Base-by-base conservation (phyloP, 2,329 filamentous ascomycete genomes). In the Venturia effusa region DNA sequence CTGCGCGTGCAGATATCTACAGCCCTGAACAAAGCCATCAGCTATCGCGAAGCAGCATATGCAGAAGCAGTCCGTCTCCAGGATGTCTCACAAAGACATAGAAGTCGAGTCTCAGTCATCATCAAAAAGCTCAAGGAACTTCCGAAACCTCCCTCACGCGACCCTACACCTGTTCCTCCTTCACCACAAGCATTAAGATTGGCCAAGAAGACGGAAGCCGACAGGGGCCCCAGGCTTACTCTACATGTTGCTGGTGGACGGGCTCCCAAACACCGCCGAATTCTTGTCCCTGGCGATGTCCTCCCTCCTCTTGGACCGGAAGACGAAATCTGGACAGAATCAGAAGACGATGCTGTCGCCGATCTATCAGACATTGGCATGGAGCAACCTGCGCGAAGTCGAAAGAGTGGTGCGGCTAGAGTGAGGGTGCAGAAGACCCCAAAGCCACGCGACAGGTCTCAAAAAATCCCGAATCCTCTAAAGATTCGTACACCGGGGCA, bases 91-190 rank as follows among this genome's bases (percentile, higher is more conserved):
- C 78, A 84, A 70, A 80, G 81, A 68, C 81, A 84, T 70, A 79
- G 81, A 67, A 80, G 81, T 67, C 79, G 84, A 59, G 73, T 87
- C 60, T 80, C 79, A 61, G 80, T 81, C 64, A 86, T 88, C 69
- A 82, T 80, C 64, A 79, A 80, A 68, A 87, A 87, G 73, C 79
- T 88, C 24, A 80, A 85, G 66, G 80, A 82, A 13, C 78, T 87
- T 59, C 84, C 84, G 1, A 79, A 83, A 71, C 84, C 83, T 22
- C 80, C 83, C 2, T 84, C 82, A 24, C 79, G 82, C 67, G 84
- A 86, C 68, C 82, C 84, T n/a, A 84, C 83, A 1, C 83, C 81
- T 40, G 73, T 72, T 3, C 60, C 71, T 67, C 24, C 65, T 62
- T 78, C 77, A 34, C 76, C 77, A 5, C 74, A 75, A 61, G 70